Base-by-base conservation (phyloP, 2,329 filamentous ascomycete species). In the Septoria linicola region DNA sequence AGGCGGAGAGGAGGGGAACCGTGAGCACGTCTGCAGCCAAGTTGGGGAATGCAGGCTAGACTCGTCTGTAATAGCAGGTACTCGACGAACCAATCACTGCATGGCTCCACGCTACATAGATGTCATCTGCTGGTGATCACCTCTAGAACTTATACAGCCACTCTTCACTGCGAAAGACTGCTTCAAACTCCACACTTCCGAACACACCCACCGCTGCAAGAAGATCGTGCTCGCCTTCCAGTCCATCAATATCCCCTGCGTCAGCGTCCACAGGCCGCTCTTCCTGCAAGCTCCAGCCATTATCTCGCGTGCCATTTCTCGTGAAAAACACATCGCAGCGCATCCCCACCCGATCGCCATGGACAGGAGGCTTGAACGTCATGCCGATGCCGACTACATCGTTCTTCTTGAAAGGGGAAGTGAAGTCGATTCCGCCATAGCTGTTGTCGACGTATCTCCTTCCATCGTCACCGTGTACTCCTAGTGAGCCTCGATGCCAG, bases 381-480 rank as follows among this genome's bases (percentile, higher is more conserved):
- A 91, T 87, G 3, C 88, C 88, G 11, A 92, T 70, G 0, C 88
- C 88, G 8, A 88, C 76, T 4, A 80, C 83, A 61, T 89, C 81
- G 13, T 84, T 85, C 0, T 71, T 70, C n/a, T 70, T 67, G 65
- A 90, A 90, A 4, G 82, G 75, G 8, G 66, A 61, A 0, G 83
- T 83, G 57, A 91, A 91, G 49, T 82, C 75, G 56, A 80, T 80
- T 14, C 88, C 88, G 17, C 88, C 88, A 75, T 80, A 86, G 6
- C 77, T 76, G 66, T 92, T 85, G 65, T 90, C 89, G 62, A 89
- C 77, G 66, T 86, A 93, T 67, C 80, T 80, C 61, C 85, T 37
- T 3, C 88, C 88, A 67, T 92, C 88, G 67, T 92, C 88, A 40
- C 85, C 83, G 66, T 92, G 88, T n/a, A 92, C 81, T 1, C 77